A percentile compares a stretch with the other conserved stretches of the same genome.
Conservation (phyloP, 352 stramenopile genomes). For the Globisporangium irregulare region DNA sequence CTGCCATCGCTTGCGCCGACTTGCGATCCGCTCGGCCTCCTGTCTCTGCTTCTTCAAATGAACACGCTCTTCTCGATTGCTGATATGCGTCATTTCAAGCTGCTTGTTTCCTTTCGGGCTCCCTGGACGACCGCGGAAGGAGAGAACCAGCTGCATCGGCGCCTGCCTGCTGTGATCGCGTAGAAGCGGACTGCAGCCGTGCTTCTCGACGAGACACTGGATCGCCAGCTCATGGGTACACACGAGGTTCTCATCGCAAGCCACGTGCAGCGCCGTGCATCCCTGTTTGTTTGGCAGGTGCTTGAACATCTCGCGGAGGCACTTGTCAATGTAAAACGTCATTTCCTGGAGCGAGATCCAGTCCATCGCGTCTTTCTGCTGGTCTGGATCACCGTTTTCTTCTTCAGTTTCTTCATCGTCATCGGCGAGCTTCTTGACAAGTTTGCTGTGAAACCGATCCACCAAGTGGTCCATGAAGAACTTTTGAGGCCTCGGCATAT, state of each 20-base stretch:
- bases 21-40: constrained; percentile 33
- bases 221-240: constrained; percentile 75
- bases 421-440: constrained; percentile 17
- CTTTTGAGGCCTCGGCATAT: constrained; percentile 28
- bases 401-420: constrained; percentile 29
- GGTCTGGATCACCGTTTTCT: constrained; percentile 20
- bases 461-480: constrained; percentile 50
- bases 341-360: constrained; percentile 49
- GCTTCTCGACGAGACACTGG: constrained; percentile 41
- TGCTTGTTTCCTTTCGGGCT: constrained; percentile 44
- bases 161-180: constrained; percentile 40
- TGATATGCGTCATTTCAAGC: constrained; percentile 29
- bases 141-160: constrained; percentile 46
- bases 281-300: constrained; percentile 63
- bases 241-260: constrained; percentile 80
- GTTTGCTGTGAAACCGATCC: constrained; percentile 36
- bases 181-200: constrained; percentile 54
- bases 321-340: constrained; percentile 62
- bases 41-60: constrained; percentile 25
- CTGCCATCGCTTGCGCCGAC: constrained; percentile 35
- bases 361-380: constrained; percentile 36
- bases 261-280: constrained; percentile 60
- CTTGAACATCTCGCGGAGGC: constrained; percentile 60
- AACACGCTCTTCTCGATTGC: constrained; percentile 30
- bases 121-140: constrained; percentile 49